These are phyloP conservation scores for Aureobasidium mangrovei DNA, from an alignment of 2,329 filamentous ascomycete genomes.

Conservation along the genomic window DNA sequence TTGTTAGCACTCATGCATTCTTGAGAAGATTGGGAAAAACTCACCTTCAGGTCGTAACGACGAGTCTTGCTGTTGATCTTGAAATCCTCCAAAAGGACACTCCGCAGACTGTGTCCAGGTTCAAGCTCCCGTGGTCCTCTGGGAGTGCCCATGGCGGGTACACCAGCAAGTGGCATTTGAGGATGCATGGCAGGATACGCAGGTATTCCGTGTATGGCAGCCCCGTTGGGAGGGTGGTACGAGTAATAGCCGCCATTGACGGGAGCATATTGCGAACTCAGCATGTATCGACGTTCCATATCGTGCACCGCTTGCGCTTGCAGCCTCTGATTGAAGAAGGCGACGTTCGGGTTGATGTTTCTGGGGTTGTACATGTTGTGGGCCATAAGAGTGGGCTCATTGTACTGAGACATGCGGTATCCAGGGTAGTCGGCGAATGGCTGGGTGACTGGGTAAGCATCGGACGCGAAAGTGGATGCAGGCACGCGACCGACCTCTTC, in stretches of 20 bases:
- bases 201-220: conserved; percentile 28
- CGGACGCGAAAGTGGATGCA: neutral
- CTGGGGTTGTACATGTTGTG: conserved; percentile 3
- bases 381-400: neutral
- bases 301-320: neutral
- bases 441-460: neutral
- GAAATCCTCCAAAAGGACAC: conserved; percentile 71
- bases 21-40: neutral
- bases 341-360: neutral
- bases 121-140: conserved; percentile 7
- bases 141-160: conserved; percentile 25
- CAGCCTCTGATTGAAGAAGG: conserved; percentile 2
- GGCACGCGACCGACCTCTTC: conserved; percentile 17
- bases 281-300: neutral
- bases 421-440: neutral
- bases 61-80: conserved; percentile 62
- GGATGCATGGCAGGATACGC: conserved; percentile 28
- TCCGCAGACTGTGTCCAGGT: conserved; percentile 47
- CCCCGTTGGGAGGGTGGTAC: conserved; percentile 29
- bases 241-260: conserved; percentile 20
- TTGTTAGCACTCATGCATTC: neutral
- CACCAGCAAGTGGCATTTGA: conserved; percentile 11
- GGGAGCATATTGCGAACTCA: neutral
- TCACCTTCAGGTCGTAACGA: conserved; percentile 69
- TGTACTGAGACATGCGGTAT: conserved; percentile 9